Conservation (phyloP, 495 filamentous ascomycete genomes). For the Annulohypoxylon maeteangense region DNA sequence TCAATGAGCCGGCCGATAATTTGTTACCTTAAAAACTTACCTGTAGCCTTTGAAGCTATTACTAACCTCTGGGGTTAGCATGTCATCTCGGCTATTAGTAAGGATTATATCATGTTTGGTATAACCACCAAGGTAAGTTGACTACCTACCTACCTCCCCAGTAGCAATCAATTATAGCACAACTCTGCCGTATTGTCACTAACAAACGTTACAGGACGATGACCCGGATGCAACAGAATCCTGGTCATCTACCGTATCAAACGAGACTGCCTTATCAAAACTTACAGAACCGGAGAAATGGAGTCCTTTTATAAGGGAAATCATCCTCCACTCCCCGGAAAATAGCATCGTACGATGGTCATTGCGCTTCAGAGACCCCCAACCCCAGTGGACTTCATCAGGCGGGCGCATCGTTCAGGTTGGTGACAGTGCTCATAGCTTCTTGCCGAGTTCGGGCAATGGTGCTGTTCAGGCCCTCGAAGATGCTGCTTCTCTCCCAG, state of each 20-base stretch:
- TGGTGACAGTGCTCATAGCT: slow-evolving; percentile 73
- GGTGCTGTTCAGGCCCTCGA: slow-evolving; percentile 75
- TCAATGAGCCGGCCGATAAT: background rate
- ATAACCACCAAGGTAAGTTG: slow-evolving; percentile 14
- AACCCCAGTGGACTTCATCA: slow-evolving; percentile 68
- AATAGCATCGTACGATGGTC: slow-evolving; percentile 70
- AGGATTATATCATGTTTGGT: background rate
- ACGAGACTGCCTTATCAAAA: background rate
- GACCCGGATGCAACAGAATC: slow-evolving; percentile 1
- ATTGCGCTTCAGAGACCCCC: slow-evolving; percentile 69
- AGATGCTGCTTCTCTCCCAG: slow-evolving; percentile 68
- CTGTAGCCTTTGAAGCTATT: background rate
- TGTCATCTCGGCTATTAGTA: slow-evolving; percentile 1
- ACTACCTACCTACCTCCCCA: too few relatives aligned
- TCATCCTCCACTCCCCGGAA: slow-evolving; percentile 63
- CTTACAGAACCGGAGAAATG: slow-evolving; percentile 61
- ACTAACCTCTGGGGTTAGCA: background rate
- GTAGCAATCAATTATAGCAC: too few relatives aligned
- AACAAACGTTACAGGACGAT: slow-evolving; percentile 8
- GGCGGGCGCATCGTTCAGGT: slow-evolving; percentile 64
- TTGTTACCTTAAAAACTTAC: too few relatives aligned
- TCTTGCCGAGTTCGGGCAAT: slow-evolving; percentile 70
- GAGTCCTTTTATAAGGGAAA: slow-evolving; percentile 64
- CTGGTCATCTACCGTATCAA: slow-evolving; percentile 27
- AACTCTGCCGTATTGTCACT: background rate